Percentiles rank a stretch among this genome's conserved stretches.
These are phyloP conservation scores for Plenodomus lindquistii DNA, from an alignment of 2,329 filamentous ascomycete genomes.

Conservation along the genomic window DNA sequence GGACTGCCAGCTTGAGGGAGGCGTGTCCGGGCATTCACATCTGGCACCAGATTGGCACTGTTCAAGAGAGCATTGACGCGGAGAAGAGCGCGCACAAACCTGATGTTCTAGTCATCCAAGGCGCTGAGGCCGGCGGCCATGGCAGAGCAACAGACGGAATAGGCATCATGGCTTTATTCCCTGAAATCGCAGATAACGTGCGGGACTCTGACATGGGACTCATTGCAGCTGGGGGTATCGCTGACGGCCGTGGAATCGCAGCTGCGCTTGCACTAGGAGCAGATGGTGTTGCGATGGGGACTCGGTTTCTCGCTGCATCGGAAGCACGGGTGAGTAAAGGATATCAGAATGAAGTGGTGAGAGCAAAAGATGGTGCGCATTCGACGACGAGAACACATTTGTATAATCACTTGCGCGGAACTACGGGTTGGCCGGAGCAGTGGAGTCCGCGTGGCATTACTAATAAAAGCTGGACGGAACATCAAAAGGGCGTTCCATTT, in stretches of 20 bases:
- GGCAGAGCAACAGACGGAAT: constrained; percentile 51
- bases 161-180: constrained; percentile 60
- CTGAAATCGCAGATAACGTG: constrained; percentile 55
- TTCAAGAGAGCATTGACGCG: constrained; percentile 57
- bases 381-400: constrained; percentile 52
- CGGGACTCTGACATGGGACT: constrained; percentile 32
- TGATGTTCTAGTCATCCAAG: constrained; percentile 64
- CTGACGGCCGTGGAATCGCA: constrained; percentile 59
- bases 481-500: constrained; percentile 42
- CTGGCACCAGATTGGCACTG: constrained; percentile 64
- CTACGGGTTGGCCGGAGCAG: constrained; percentile 58
- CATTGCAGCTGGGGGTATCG: constrained; percentile 63
- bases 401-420: constrained; percentile 58
- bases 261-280: constrained; percentile 59
- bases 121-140: constrained; percentile 65
- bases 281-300: constrained; percentile 62
- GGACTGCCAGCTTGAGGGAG: constrained; percentile 32
- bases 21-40: constrained; percentile 49
- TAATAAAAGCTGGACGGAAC: constrained; percentile 56
- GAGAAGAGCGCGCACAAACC: constrained; percentile 49
- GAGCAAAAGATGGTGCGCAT: constrained; percentile 52
- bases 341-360: constrained; percentile 51
- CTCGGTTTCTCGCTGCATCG: constrained; percentile 60
- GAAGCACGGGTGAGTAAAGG: constrained; percentile 52
- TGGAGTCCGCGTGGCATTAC: constrained; percentile 61